Evolutionary conservation across 208 protist species (phyloP), one percentile per base, ranked within the genome.

Genomic region (Blastocrithidia nonstop): DNA sequence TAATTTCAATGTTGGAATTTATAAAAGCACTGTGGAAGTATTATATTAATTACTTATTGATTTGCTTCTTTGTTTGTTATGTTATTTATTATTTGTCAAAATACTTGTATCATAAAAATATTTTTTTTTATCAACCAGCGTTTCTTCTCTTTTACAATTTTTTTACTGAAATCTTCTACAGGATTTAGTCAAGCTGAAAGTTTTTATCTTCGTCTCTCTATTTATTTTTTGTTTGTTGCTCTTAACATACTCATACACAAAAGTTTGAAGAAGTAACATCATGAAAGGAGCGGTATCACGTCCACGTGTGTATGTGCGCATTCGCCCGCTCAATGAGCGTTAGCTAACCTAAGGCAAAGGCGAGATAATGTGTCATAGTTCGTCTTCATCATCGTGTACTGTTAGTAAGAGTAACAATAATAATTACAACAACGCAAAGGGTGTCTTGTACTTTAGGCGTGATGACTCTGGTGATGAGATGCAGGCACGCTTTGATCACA

Each of bases 261-360:
- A 26, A 20, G 6, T 20, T 3, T 29, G 2, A 13, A 2, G 28
- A 5, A 6, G 38, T 11, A 29, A 20, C 7, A 15, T 40, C n/a
- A 35, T n/a, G 38, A 42, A 9, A 42, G 25, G 38, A 7, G 38
- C 42, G 4, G 80, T 86, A 1, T 90, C 80, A 7, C 67, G 84
- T 26, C 84, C 84, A 0, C 78, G 84, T 13, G 84, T 93, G 57
- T 93, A 93, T 65, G 68, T 85, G 17, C 78, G 84, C 38, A 84
- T 90, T 45, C 75, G 84, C 25, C 84, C 84, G 0, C 66, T 93
- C 16, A 93, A 93, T 53, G 84, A 79, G 11, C 66, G 70, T 6
- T 79, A 93, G 56, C 41, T 55, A 41, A 50, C 53, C 6, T 74
- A 88, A 23, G 74, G 80, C 19, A 72, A 82, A 19, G 70, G 77